Conservation (phyloP, 257 asterid species). For the Solanum paucissectum region DNA sequence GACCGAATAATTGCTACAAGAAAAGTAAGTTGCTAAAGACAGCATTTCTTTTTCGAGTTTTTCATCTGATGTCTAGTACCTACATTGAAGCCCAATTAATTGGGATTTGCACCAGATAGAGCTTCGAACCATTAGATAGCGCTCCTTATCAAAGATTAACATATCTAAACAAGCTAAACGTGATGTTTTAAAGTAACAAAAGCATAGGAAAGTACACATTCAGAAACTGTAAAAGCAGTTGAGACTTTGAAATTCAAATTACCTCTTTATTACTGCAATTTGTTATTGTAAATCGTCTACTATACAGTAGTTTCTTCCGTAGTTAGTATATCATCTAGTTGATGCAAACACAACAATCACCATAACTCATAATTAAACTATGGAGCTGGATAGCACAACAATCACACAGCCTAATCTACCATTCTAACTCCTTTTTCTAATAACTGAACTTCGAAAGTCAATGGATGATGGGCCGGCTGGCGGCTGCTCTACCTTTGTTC, state of each 20-base stretch:
- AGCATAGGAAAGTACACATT: background rate
- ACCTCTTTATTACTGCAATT: background rate
- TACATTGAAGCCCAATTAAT: background rate
- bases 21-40: background rate
- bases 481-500: background rate
- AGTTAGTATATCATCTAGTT: background rate
- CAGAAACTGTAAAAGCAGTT: background rate
- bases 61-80: too few species aligned
- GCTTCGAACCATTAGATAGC: background rate
- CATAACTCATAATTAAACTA: background rate
- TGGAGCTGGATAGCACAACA: background rate
- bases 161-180: background rate
- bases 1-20: background rate
- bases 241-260: background rate
- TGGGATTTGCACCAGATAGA: background rate
- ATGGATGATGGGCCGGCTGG: background rate
- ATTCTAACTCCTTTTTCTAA: background rate
- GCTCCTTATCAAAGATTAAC: background rate
- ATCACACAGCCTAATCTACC: background rate
- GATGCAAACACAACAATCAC: background rate
- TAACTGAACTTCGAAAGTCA: background rate
- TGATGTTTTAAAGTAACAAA: background rate
- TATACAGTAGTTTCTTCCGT: background rate
- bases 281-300: background rate
- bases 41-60: background rate